Evolutionary conservation across 2,329 filamentous ascomycete genomes (phyloP).

Genomic region (Trichoderma sp.): DNA sequence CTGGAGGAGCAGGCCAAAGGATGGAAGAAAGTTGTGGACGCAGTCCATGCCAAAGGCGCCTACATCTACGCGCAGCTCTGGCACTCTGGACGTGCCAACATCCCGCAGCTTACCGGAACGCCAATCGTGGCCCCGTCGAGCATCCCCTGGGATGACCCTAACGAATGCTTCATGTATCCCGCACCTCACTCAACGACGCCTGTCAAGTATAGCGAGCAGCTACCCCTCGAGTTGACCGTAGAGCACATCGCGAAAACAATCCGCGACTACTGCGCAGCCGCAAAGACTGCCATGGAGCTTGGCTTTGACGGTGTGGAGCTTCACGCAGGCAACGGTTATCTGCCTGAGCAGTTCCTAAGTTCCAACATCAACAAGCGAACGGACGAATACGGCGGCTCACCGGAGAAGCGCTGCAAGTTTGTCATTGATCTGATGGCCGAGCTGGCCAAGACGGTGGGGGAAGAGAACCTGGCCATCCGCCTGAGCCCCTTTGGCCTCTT

Average conservation of each 20-base stretch:
- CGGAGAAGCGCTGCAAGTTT: conserved; percentile 45
- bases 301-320: conserved; percentile 48
- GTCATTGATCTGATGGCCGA: conserved; percentile 51
- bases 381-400: conserved; percentile 36
- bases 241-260: conserved; percentile 40
- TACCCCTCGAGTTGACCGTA: conserved; percentile 35
- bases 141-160: conserved; percentile 44
- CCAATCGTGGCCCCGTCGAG: conserved; percentile 39
- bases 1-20: conserved; percentile 50
- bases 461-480: conserved; percentile 44
- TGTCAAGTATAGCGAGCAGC: conserved; percentile 36
- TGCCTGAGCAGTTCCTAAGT: conserved; percentile 40
- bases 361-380: conserved; percentile 37
- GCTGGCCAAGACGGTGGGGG: conserved; percentile 42
- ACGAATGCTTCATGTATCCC: conserved; percentile 39
- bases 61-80: conserved; percentile 62
- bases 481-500: conserved; percentile 49
- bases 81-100: conserved; percentile 39
- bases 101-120: conserved; percentile 37
- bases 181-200: conserved; percentile 35
- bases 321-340: conserved; percentile 40
- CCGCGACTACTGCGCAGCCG: conserved; percentile 30
- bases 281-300: conserved; percentile 47
- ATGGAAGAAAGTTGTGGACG: conserved; percentile 58
- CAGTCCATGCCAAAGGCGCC: conserved; percentile 58